A percentile compares a stretch with the other conserved stretches of the same genome.
These are phyloP conservation scores for Neospora caninum DNA, from an alignment of 169 alveolate genomes.

Conservation along the genomic window DNA sequence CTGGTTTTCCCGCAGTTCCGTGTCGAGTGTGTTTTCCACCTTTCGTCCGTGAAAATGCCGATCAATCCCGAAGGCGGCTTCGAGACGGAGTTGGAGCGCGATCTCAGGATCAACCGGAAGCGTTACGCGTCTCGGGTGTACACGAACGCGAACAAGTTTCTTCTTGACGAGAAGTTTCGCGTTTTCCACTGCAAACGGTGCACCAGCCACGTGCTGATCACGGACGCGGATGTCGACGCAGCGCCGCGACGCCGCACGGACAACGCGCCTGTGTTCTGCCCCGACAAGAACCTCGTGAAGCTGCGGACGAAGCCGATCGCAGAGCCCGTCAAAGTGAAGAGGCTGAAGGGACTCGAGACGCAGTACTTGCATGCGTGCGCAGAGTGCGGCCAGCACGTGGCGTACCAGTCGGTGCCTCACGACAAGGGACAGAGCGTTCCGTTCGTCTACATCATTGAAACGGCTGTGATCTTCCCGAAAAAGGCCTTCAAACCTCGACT, in stretches of 20 bases:
- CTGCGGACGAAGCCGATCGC: constrained; percentile 35
- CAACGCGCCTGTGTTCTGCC: constrained; percentile 62
- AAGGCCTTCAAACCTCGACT: neutral
- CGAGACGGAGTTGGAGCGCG: constrained; percentile 65
- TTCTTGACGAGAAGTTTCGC: constrained; percentile 58
- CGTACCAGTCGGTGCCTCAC: constrained; percentile 67
- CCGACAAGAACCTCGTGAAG: constrained; percentile 42
- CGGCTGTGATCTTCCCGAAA: constrained; percentile 41
- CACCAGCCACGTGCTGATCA: constrained; percentile 43
- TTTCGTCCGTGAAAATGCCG: neutral
- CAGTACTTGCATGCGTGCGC: constrained; percentile 62
- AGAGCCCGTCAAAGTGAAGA: constrained; percentile 40
- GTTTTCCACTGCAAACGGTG: constrained; percentile 64
- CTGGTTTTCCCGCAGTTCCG: too few species aligned
- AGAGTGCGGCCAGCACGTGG: constrained; percentile 59
- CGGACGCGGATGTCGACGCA: constrained; percentile 64
- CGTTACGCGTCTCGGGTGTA: constrained; percentile 52
- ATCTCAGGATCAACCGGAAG: constrained; percentile 33
- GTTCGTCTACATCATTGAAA: constrained; percentile 43
- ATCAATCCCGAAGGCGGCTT: constrained; percentile 44
- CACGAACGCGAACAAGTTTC: constrained; percentile 67
- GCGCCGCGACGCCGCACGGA: constrained; percentile 66
- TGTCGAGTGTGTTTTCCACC: too few species aligned
- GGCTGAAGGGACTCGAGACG: constrained; percentile 64
- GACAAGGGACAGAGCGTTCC: neutral